phyloP scores from a whole-genome alignment of 495 filamentous ascomycete genomes.

The Halenospora varia region DNA sequence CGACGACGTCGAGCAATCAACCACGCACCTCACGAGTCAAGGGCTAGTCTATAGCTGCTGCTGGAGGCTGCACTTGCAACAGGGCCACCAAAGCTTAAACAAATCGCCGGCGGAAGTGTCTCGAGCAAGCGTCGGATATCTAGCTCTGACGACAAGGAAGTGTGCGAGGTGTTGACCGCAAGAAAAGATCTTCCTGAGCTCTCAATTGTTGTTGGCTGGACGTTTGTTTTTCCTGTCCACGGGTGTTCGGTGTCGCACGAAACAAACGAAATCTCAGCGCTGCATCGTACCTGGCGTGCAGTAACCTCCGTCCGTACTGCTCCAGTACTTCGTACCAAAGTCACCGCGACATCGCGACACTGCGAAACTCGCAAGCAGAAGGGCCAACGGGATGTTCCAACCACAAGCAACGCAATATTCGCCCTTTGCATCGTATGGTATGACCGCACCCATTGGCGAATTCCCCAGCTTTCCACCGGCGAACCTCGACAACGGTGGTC shows the following conservation, averaged over 20 bases:
- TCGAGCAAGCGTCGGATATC: too few species aligned
- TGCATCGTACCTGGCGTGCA: background rate
- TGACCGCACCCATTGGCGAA: background rate
- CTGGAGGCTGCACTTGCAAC: background rate
- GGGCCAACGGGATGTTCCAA: slow-evolving; percentile 59
- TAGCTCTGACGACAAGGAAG: too few species aligned
- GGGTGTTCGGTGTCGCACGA: background rate
- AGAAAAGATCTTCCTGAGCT: background rate
- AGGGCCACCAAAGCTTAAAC: too few species aligned
- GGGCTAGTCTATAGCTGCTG: background rate
- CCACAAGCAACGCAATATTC: slow-evolving; percentile 45
- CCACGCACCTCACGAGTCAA: background rate
- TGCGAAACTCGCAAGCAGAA: background rate
- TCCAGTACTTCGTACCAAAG: background rate
- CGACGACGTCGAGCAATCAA: background rate
- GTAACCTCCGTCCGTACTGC: too few species aligned
- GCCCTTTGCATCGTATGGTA: slow-evolving; percentile 25
- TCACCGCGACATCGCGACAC: background rate
- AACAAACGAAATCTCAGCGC: background rate
- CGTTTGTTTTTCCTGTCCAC: background rate
- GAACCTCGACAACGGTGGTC: slow-evolving; percentile 18
- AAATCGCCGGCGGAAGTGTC: too few species aligned
- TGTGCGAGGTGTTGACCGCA: background rate
- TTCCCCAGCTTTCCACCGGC: slow-evolving; percentile 10
- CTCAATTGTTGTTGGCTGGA: background rate